Percentiles rank a stretch among this genome's conserved stretches.
These are phyloP conservation scores for Bryum argenteum DNA, from an alignment of 225 moss, liverwort and hornwort genomes.

Conservation along the genomic window DNA sequence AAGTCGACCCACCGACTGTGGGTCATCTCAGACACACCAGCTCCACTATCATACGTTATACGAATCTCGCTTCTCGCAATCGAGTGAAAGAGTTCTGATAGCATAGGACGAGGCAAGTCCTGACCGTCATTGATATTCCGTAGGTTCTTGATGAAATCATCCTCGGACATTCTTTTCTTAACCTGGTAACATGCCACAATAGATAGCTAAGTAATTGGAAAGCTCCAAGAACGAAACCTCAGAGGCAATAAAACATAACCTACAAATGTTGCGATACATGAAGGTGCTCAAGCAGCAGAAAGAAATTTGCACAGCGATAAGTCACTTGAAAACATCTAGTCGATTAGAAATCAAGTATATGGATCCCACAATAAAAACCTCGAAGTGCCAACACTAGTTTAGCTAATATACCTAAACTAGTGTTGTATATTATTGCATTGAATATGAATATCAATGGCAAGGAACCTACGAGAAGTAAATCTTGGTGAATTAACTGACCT, in stretches of 20 bases:
- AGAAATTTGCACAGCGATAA: not conserved
- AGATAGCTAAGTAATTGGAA: conserved; percentile 6
- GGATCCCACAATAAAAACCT: not conserved
- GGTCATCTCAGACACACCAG: conserved; percentile 95
- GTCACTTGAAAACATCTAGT: not conserved
- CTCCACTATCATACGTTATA: conserved; percentile 89
- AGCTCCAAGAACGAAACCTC: conserved; percentile 10
- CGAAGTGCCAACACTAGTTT: conserved; percentile 2
- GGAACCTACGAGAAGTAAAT: conserved; percentile 13
- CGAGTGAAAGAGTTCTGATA: conserved; percentile 83
- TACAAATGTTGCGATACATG: not conserved
- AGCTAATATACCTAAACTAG: conserved; percentile 10
- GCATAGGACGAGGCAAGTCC: conserved; percentile 89
- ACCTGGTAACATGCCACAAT: conserved; percentile 47
- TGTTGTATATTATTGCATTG: not conserved
- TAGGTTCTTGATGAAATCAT: conserved; percentile 94
- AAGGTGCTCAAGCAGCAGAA: not conserved
- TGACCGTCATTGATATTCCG: conserved; percentile 85
- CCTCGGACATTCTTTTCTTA: conserved; percentile 91
- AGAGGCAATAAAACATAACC: conserved; percentile 13
- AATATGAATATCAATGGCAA: conserved; percentile 16
- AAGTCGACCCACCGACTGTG: conserved; percentile 99
- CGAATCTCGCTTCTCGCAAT: conserved; percentile 90
- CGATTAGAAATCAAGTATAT: not conserved
- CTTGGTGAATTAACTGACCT: conserved; percentile 43